Percentiles rank a stretch among this genome's conserved stretches.
phyloP scores from a whole-genome alignment of 2,329 filamentous ascomycete genomes.

The Aspergillus viridinutans region DNA sequence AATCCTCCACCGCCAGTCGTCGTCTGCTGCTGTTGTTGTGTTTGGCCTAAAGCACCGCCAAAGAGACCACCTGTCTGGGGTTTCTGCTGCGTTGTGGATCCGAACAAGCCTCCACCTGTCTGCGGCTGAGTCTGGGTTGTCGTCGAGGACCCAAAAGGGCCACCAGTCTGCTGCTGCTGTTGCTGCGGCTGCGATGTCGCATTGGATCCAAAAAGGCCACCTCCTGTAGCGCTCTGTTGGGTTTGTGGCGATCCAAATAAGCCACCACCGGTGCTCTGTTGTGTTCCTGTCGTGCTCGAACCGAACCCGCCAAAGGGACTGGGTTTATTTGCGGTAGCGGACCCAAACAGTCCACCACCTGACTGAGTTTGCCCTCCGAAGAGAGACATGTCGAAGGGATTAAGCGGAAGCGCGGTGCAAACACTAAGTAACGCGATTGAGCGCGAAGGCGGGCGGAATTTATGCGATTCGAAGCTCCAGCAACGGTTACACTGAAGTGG shows the following conservation, averaged over 20 bases:
- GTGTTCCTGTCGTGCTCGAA: slow-evolving; percentile 9
- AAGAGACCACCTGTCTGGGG: slow-evolving; percentile 23
- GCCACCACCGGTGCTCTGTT: slow-evolving; percentile 25
- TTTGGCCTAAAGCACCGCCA: slow-evolving; percentile 19
- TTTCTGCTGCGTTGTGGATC: slow-evolving; percentile 21
- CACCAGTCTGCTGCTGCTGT: slow-evolving; percentile 27
- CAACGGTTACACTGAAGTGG: not conserved
- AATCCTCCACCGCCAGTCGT: slow-evolving; percentile 14
- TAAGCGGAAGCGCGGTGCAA: not conserved
- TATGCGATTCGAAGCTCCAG: not conserved
- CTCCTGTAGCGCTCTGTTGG: slow-evolving; percentile 18
- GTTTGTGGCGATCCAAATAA: slow-evolving; percentile 29
- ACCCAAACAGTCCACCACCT: slow-evolving; percentile 29
- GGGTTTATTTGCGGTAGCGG: slow-evolving; percentile 28
- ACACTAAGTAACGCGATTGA: not conserved
- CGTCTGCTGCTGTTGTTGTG: slow-evolving; percentile 18
- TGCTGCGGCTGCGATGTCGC: slow-evolving; percentile 25
- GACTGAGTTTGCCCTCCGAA: slow-evolving; percentile 29
- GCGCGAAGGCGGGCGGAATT: not conserved
- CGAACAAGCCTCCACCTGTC: slow-evolving; percentile 37
- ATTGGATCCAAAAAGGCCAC: slow-evolving; percentile 24
- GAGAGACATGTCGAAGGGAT: slow-evolving; percentile 32
- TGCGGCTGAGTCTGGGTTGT: slow-evolving; percentile 16
- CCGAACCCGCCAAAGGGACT: slow-evolving; percentile 35
- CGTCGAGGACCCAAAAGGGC: slow-evolving; percentile 25